phyloP scores from a whole-genome alignment of 2,329 filamentous ascomycete genomes.

The Didymella keratinophila region DNA sequence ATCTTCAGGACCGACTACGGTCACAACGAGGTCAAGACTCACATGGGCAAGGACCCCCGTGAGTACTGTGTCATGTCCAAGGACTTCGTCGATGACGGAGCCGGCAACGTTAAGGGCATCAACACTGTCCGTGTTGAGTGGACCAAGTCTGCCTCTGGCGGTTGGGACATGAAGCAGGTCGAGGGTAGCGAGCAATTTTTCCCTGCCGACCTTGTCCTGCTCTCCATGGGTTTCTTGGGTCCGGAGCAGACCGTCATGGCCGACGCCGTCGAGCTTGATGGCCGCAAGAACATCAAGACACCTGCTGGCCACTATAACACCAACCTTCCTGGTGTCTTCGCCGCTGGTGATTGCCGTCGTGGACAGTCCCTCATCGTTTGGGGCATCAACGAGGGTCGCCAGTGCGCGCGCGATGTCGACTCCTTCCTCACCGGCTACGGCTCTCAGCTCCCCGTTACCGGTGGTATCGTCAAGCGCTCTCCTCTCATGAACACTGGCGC shows the following conservation, averaged over 20 bases:
- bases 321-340: slow-evolving; percentile 87
- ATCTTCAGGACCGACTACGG: slow-evolving; percentile 99
- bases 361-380: slow-evolving; percentile 97
- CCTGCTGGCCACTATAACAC: slow-evolving; percentile 86
- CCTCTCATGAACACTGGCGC: slow-evolving; percentile 38
- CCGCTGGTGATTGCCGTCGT: slow-evolving; percentile 92
- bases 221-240: slow-evolving; percentile 97
- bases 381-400: slow-evolving; percentile 97
- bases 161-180: slow-evolving; percentile 98
- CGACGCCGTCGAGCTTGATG: slow-evolving; percentile 88
- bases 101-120: slow-evolving; percentile 90
- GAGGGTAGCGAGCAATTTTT: slow-evolving; percentile 95
- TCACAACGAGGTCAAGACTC: slow-evolving; percentile 92
- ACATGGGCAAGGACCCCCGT: slow-evolving; percentile 94
- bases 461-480: slow-evolving; percentile 79
- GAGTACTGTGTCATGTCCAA: slow-evolving; percentile 99
- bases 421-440: slow-evolving; percentile 78
- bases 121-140: slow-evolving; percentile 95
- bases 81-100: slow-evolving; percentile 90
- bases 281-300: slow-evolving; percentile 96
- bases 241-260: slow-evolving; percentile 89
- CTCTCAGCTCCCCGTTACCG: slow-evolving; percentile 85
- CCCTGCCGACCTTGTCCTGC: slow-evolving; percentile 89
- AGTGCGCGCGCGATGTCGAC: slow-evolving; percentile 91
- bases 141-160: slow-evolving; percentile 86